phyloP scores from a whole-genome alignment of 2,329 filamentous ascomycete genomes.

The Akanthomyces muscarius region DNA sequence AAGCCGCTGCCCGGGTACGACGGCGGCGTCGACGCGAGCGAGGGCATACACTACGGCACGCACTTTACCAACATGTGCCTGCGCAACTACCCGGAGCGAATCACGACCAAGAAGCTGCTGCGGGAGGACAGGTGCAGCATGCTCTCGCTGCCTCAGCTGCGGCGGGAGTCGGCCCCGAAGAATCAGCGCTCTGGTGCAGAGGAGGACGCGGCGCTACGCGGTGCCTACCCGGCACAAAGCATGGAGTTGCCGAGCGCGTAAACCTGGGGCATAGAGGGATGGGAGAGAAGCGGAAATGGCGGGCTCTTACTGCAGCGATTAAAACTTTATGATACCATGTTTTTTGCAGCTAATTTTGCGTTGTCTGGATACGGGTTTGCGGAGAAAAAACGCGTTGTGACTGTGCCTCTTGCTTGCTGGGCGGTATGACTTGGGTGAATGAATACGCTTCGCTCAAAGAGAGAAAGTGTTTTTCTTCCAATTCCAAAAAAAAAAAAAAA shows the following conservation, averaged over 20 bases:
- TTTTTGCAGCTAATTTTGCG: too few species aligned
- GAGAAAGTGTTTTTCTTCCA: too few species aligned
- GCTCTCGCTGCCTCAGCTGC: constrained; percentile 19
- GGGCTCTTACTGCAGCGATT: neutral
- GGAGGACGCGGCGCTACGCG: neutral
- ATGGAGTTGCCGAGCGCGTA: neutral
- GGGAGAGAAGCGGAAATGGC: neutral
- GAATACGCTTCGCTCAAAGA: too few species aligned
- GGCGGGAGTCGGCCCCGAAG: neutral
- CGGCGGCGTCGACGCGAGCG: constrained; percentile 21
- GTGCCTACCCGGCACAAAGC: neutral
- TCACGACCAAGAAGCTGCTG: constrained; percentile 38
- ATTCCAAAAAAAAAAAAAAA: too few species aligned
- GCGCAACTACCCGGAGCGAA: constrained; percentile 45
- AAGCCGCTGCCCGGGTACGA: constrained; percentile 39
- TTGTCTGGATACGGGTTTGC: too few species aligned
- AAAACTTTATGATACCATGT: too few species aligned
- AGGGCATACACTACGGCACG: constrained; percentile 48
- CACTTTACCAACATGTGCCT: constrained; percentile 51
- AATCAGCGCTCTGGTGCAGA: neutral
- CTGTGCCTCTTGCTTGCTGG: too few species aligned
- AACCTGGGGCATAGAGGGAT: neutral
- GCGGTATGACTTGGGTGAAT: too few species aligned
- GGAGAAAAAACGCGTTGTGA: too few species aligned
- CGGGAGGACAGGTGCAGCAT: constrained; percentile 28